Evolutionary conservation across 345 rosid genomes (phyloP).

Genomic region (Acer saccharum): DNA sequence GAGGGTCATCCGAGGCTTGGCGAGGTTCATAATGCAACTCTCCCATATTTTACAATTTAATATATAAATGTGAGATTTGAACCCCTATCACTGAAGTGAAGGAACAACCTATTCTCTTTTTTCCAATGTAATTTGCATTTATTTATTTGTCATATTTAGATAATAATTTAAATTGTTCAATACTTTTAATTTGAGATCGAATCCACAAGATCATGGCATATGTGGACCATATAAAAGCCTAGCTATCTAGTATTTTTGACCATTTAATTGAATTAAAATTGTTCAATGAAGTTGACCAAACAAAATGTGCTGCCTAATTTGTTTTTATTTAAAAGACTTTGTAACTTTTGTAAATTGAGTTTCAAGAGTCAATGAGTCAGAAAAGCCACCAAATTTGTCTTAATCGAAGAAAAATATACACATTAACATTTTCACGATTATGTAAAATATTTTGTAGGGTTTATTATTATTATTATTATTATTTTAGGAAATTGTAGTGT

Average conservation of each 20-base stretch:
- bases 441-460: not conserved
- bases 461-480: no score
- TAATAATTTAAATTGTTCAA: no score
- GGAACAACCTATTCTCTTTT: not conserved
- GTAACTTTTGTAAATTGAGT: not conserved
- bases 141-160: not conserved
- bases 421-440: not conserved
- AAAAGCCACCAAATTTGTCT: not conserved
- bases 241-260: no score
- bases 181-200: not conserved
- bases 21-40: no score
- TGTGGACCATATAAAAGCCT: slow-evolving; percentile 8
- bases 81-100: no score
- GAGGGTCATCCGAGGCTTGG: no score
- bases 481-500: no score
- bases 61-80: no score
- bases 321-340: not conserved
- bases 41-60: no score
- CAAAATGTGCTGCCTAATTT: slow-evolving; percentile 16
- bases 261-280: not conserved
- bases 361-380: not conserved
- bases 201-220: not conserved
- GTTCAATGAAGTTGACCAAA: slow-evolving; percentile 4
- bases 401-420: not conserved
- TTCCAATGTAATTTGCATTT: not conserved